Percentiles rank a stretch among this genome's conserved stretches.
These are phyloP conservation scores for Spergularia bocconei DNA, from an alignment of 148 eudicot species.

Conservation along the genomic window DNA sequence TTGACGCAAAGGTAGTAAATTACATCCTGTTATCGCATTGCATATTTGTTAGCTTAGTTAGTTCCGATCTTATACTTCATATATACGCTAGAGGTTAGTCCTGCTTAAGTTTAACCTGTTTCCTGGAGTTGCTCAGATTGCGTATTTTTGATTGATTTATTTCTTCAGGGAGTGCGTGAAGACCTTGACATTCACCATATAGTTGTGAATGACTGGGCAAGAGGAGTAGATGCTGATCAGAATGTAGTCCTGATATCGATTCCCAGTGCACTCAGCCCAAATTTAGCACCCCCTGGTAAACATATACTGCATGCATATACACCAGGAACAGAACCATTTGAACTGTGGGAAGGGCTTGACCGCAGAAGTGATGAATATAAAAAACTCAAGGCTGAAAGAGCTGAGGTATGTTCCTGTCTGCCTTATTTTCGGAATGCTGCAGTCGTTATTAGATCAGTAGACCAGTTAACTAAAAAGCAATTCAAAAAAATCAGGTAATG, in stretches of 20 bases:
- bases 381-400: conserved; percentile 77
- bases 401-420: conserved; percentile 52
- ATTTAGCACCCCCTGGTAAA: conserved; percentile 90
- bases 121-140: background rate
- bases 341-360: conserved; percentile 91
- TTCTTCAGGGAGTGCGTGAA: conserved; percentile 63
- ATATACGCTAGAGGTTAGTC: background rate
- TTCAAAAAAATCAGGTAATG: conserved; percentile 48
- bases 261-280: conserved; percentile 78
- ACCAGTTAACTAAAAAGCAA: background rate
- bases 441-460: background rate
- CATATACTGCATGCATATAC: conserved; percentile 89
- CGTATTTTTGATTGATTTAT: background rate
- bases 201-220: conserved; percentile 84
- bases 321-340: conserved; percentile 93
- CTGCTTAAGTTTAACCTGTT: background rate
- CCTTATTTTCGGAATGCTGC: background rate
- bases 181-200: conserved; percentile 93
- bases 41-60: conserved; percentile 10
- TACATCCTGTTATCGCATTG: background rate
- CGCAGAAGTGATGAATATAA: conserved; percentile 78
- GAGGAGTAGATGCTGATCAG: conserved; percentile 97
- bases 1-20: conserved; percentile 73
- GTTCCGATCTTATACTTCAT: background rate
- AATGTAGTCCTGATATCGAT: conserved; percentile 92